phyloP scores from a whole-genome alignment of 345 rosid genomes.

The Cardamine occulta region DNA sequence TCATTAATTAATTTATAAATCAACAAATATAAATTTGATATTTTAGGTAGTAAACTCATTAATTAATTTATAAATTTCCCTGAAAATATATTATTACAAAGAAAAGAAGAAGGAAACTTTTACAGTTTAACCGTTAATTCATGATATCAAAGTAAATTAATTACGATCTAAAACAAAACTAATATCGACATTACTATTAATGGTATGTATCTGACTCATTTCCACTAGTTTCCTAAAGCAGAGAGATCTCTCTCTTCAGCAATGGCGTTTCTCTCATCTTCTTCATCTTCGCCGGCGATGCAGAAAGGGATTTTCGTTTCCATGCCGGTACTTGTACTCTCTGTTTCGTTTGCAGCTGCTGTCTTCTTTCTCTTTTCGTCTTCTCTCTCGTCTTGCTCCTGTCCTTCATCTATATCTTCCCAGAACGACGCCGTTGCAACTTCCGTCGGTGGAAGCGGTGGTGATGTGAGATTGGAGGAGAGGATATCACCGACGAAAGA shows the following conservation, averaged over 20 bases:
- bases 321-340: constrained; percentile 68
- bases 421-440: constrained; percentile 22
- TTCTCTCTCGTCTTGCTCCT: constrained; percentile 69
- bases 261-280: constrained; percentile 42
- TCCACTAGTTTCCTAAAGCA: constrained; percentile 35
- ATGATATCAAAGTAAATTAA: neutral
- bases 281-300: constrained; percentile 36
- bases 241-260: constrained; percentile 20
- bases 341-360: constrained; percentile 63
- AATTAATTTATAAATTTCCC: neutral
- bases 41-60: neutral
- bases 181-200: constrained; percentile 7
- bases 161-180: neutral
- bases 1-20: too few relatives aligned
- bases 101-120: neutral
- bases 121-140: neutral
- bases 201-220: neutral
- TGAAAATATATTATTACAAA: neutral
- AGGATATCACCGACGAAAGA: constrained; percentile 57
- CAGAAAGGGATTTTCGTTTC: constrained; percentile 73
- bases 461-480: constrained; percentile 30
- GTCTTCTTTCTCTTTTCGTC: constrained; percentile 77
- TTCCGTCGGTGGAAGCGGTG: constrained; percentile 9
- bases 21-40: too few relatives aligned
- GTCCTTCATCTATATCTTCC: constrained; percentile 48